These are phyloP conservation scores for Chytridium lagenaria DNA, from an alignment of 371 early-diverging fungal species.

Conservation along the genomic window DNA sequence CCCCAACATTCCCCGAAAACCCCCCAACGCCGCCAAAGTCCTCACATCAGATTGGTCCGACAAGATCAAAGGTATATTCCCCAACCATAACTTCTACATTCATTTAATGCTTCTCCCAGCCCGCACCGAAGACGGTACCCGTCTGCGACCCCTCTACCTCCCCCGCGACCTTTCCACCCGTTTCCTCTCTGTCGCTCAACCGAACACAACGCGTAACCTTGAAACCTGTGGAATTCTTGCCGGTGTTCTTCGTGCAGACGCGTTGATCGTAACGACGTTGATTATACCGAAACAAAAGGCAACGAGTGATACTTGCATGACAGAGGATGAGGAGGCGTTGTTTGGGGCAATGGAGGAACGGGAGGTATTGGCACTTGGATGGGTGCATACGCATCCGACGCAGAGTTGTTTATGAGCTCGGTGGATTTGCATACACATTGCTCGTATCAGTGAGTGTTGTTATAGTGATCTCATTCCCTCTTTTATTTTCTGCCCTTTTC, in stretches of 20 bases:
- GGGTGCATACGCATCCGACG: slow-evolving; percentile 89
- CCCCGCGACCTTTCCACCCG: slow-evolving; percentile 65
- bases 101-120: slow-evolving; percentile 35
- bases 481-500: slow-evolving; percentile 10
- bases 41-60: not conserved
- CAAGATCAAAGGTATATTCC: slow-evolving; percentile 7
- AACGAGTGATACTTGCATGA: slow-evolving; percentile 87
- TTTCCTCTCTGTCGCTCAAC: slow-evolving; percentile 76
- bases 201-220: slow-evolving; percentile 78
- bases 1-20: slow-evolving; percentile 17
- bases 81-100: slow-evolving; percentile 6
- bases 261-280: slow-evolving; percentile 74
- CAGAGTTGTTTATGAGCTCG: slow-evolving; percentile 91
- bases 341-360: slow-evolving; percentile 75
- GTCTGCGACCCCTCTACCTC: slow-evolving; percentile 70
- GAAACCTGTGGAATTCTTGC: slow-evolving; percentile 92
- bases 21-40: slow-evolving; percentile 20
- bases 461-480: not conserved
- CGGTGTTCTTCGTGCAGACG: slow-evolving; percentile 75
- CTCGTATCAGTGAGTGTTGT: slow-evolving; percentile 71
- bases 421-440: slow-evolving; percentile 93
- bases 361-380: slow-evolving; percentile 86
- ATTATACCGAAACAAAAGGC: slow-evolving; percentile 90
- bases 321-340: slow-evolving; percentile 86
- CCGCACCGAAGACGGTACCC: slow-evolving; percentile 66